phyloP scores from a whole-genome alignment of 768 basidiomycete genomes.

The Tricholoma sp. region DNA sequence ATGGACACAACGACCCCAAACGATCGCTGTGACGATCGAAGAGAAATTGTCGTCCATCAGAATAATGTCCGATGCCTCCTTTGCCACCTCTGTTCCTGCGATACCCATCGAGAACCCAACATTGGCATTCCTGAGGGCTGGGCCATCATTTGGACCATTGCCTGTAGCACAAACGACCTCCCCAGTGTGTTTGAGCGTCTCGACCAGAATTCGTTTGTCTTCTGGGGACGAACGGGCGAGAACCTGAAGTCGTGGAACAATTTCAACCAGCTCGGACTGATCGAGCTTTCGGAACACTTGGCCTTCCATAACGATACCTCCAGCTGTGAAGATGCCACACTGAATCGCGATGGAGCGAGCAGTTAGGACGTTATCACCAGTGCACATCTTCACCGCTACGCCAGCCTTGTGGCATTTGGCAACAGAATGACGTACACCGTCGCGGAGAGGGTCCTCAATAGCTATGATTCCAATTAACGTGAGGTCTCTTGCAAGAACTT shows the following conservation, averaged over 20 bases:
- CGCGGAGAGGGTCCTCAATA: no score
- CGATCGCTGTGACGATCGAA: no score
- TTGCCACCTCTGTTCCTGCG: conserved; percentile 95
- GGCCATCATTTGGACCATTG: conserved; percentile 98
- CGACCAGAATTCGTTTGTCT: conserved; percentile 88
- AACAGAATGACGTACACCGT: no score
- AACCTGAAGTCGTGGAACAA: conserved; percentile 95
- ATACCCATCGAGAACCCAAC: conserved; percentile 98
- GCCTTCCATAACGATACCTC: conserved; percentile 34
- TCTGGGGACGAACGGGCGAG: conserved; percentile 96
- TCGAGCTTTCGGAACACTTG: conserved; percentile 59
- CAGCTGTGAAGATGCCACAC: no score
- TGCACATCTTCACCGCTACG: no score
- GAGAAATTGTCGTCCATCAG: conserved; percentile 88
- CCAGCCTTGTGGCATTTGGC: no score
- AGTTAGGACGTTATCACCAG: no score
- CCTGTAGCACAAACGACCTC: conserved; percentile 62
- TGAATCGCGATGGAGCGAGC: no score
- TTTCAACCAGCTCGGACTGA: conserved; percentile 10
- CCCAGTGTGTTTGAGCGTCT: no score
- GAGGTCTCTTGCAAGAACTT: no score
- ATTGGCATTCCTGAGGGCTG: conserved; percentile 90
- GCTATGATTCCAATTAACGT: no score
- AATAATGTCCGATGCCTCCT: conserved; percentile 98
- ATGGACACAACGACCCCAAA: no score